Evolutionary conservation across 2,329 filamentous ascomycete genomes (phyloP), one percentile per base, ranked within the genome.

Genomic region (Davidsoniella eucalypti): DNA sequence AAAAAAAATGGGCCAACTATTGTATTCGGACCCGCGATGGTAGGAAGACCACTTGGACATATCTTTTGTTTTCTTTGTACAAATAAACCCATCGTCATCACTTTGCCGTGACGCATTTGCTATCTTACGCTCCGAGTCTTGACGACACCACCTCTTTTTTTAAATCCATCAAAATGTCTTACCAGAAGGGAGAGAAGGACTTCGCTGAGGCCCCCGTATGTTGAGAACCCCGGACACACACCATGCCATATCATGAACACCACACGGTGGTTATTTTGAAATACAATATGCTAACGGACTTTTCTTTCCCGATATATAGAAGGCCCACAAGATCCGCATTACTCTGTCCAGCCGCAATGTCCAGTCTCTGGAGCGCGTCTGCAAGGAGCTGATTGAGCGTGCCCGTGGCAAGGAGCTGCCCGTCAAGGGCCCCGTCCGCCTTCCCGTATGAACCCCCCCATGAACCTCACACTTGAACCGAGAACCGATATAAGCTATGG

Each of bases 301-400:
- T 44, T 49, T 44, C 47, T 47, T 25, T 44, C 40, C 9, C 41
- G 5, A n/a, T 37, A 21, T 48, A 59, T 59, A 83, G 79, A 93
- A 94, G 82, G 83, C 84, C 75, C 87, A 94, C 82, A 87, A 88
- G 75, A 94, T 94, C 79, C 86, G 90, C 69, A 95, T 96, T 79
- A 96, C 90, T 70, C 78, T 95, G 64, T 92, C 88, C 69, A 85
- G 79, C 64, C 85, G 86, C 76, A 95, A 95, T 75, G 90, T 96
- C 66, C 75, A 82, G 66, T 81, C 87, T 61, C 86, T 96, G 67
- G 92, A 96, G 81, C 94, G 94, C 76, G 90, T 96, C 68, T 95
- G 87, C 80, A 76, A 80, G 67, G 92, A 96, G 76, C 85, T 98
- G 69, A 88, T 96, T 69, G 92, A 98, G 74, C 90, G 92, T 67